phyloP scores from a whole-genome alignment of 495 filamentous ascomycete species.

The Penicillium turbatum region DNA sequence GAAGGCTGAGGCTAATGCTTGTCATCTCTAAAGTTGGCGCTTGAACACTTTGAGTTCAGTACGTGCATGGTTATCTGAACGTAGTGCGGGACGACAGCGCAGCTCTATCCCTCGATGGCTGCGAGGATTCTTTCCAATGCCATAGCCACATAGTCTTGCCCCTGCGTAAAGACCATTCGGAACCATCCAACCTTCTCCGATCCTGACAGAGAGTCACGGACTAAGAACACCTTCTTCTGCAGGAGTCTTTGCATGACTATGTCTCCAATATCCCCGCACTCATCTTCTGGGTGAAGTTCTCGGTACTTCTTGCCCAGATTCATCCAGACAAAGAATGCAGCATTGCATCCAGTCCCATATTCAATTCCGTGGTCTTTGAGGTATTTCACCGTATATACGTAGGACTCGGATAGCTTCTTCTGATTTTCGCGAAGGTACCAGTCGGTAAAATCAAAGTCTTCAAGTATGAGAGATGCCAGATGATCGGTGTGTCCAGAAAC shows the following conservation, averaged over 20 bases:
- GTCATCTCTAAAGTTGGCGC: too few relatives aligned
- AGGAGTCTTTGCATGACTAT: constrained; percentile 31
- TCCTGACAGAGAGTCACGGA: constrained; percentile 38
- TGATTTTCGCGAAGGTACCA: constrained; percentile 42
- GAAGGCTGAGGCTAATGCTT: too few relatives aligned
- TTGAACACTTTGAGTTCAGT: not conserved
- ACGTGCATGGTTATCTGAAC: not conserved
- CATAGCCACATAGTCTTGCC: constrained; percentile 31
- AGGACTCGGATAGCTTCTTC: constrained; percentile 32
- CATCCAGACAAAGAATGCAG: constrained; percentile 59
- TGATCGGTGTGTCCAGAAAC: constrained; percentile 43
- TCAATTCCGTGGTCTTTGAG: constrained; percentile 37
- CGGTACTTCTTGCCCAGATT: constrained; percentile 44
- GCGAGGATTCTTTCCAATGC: constrained; percentile 41
- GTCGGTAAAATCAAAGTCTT: constrained; percentile 43
- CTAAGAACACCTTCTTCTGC: constrained; percentile 42
- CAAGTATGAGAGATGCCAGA: constrained; percentile 42
- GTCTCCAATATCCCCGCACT: constrained; percentile 17
- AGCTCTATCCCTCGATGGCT: constrained; percentile 13
- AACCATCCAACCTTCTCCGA: constrained; percentile 50
- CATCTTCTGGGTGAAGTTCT: constrained; percentile 26
- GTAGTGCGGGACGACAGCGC: not conserved
- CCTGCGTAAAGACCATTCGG: constrained; percentile 48
- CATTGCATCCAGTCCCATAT: constrained; percentile 40
- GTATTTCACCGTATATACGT: constrained; percentile 32